Conservation (phyloP, 2,329 filamentous ascomycete genomes). For the Phialophora tarda region DNA sequence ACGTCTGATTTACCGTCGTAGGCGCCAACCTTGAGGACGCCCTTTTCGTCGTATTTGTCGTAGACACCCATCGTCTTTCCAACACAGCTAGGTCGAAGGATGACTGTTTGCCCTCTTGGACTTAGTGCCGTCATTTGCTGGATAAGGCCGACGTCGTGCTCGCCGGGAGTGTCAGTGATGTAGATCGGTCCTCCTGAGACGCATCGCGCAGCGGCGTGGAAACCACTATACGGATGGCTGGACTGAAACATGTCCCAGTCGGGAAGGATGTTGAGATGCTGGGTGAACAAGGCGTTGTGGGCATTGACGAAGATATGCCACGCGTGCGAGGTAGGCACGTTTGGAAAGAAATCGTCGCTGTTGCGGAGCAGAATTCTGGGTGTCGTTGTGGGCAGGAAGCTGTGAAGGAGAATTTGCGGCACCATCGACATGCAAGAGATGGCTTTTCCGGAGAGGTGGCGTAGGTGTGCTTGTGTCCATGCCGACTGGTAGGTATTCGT, state of each 20-base stretch:
- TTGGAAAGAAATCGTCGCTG: constrained; percentile 88
- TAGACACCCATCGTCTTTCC: constrained; percentile 78
- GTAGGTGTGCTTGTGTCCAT: constrained; percentile 78
- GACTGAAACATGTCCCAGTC: constrained; percentile 83
- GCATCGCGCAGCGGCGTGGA: constrained; percentile 89
- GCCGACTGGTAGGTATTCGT: constrained; percentile 80
- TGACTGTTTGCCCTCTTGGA: constrained; percentile 72
- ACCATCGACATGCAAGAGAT: constrained; percentile 96
- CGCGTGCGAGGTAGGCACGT: constrained; percentile 77
- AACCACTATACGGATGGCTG: constrained; percentile 71
- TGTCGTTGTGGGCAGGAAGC: constrained; percentile 72
- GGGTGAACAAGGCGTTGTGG: constrained; percentile 81
- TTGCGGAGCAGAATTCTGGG: constrained; percentile 79
- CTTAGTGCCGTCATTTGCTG: constrained; percentile 80
- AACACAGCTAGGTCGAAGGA: constrained; percentile 76
- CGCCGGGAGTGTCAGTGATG: constrained; percentile 86
- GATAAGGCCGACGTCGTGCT: constrained; percentile 78
- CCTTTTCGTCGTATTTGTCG: constrained; percentile 72
- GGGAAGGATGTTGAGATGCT: constrained; percentile 83
- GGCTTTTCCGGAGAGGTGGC: constrained; percentile 75
- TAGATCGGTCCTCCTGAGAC: constrained; percentile 91
- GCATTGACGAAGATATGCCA: constrained; percentile 98
- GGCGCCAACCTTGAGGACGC: constrained; percentile 76
- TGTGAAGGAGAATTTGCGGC: constrained; percentile 84
- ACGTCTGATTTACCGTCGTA: constrained; percentile 72